Percentiles rank a stretch among this genome's conserved stretches.
Conservation (phyloP, 345 rosid species). For the Gossypium turneri region DNA sequence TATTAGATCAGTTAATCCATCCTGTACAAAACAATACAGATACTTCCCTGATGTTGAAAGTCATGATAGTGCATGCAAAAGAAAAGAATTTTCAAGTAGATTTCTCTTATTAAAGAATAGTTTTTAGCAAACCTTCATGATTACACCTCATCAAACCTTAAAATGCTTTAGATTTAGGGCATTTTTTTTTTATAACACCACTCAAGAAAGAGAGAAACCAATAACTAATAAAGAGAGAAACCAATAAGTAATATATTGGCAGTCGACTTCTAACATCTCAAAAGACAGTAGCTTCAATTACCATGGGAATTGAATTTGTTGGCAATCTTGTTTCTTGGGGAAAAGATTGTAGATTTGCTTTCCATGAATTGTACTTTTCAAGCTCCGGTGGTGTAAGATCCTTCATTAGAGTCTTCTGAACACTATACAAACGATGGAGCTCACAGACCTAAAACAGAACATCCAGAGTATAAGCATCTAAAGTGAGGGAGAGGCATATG, state of each 20-base stretch:
- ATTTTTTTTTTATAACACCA: not conserved
- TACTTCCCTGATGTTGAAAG: not conserved
- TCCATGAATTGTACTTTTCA: conserved; percentile 23
- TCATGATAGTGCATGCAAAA: not conserved
- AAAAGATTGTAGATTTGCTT: conserved; percentile 18
- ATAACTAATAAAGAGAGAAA: not conserved
- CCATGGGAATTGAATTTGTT: conserved; percentile 14
- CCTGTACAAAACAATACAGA: not conserved
- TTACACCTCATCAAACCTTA: not conserved
- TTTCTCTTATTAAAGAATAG: not conserved
- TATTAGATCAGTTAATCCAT: not conserved
- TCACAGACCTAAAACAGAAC: conserved; percentile 36
- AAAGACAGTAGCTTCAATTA: conserved; percentile 19
- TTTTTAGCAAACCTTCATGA: not conserved
- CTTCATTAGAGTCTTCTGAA: conserved; percentile 39
- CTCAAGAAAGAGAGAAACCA: not conserved
- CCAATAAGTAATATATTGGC: not conserved
- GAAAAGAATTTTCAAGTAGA: conserved; percentile 5
- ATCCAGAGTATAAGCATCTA: conserved; percentile 9
- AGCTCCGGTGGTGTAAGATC: conserved; percentile 23
- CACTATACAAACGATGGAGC: conserved; percentile 37
- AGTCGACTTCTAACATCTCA: not conserved
- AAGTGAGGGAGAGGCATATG: not conserved
- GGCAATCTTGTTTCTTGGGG: conserved; percentile 21
- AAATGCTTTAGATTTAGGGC: not conserved